phyloP scores from a whole-genome alignment of 148 eudicot species.

The Dianthus caryophyllus region DNA sequence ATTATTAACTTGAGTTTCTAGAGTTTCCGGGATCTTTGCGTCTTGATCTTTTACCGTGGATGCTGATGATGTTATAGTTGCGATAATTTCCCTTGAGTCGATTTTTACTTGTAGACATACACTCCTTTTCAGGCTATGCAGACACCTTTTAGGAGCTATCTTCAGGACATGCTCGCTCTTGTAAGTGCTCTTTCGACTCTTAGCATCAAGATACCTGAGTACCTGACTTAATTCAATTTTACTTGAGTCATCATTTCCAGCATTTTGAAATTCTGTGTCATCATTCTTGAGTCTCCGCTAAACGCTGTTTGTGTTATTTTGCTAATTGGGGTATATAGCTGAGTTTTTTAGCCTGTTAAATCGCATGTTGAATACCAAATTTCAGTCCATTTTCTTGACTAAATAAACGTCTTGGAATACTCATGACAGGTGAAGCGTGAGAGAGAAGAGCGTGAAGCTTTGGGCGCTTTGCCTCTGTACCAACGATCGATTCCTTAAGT shows the following conservation, averaged over 20 bases:
- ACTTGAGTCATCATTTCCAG: not conserved
- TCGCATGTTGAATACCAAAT: not conserved
- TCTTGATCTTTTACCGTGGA: not conserved
- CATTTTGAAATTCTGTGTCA: too few relatives aligned
- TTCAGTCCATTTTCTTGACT: not conserved
- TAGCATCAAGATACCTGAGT: not conserved
- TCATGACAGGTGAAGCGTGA: slow-evolving; percentile 49
- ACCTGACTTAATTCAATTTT: not conserved
- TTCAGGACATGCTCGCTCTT: slow-evolving; percentile 77
- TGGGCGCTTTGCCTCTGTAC: slow-evolving; percentile 66
- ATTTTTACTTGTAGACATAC: not conserved
- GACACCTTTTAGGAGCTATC: slow-evolving; percentile 93
- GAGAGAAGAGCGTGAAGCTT: slow-evolving; percentile 69
- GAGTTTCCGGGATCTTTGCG: not conserved
- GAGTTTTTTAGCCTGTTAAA: slow-evolving; percentile 1
- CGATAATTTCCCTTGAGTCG: not conserved
- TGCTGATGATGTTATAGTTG: not conserved
- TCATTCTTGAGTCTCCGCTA: not conserved
- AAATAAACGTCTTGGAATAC: not conserved
- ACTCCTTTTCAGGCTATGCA: slow-evolving; percentile 62
- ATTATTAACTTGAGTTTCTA: not conserved
- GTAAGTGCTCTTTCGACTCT: slow-evolving; percentile 40
- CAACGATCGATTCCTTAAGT: slow-evolving; percentile 59
- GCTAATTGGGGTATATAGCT: not conserved
- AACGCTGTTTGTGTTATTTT: not conserved